phyloP scores from a whole-genome alignment of 169 alveolate species.

The Cystoisospora suis region DNA sequence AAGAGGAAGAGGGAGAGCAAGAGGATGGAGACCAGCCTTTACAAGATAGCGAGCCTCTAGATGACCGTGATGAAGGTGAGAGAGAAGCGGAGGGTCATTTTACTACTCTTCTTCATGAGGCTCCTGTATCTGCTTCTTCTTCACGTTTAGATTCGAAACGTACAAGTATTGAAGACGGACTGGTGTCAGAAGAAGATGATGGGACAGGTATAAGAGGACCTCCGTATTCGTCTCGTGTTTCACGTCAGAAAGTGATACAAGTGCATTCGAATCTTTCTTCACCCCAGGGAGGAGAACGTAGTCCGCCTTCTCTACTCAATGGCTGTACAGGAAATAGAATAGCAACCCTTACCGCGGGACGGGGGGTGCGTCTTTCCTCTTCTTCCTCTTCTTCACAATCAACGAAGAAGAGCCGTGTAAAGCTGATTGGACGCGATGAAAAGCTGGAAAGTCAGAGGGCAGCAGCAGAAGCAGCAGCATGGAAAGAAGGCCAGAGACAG shows the following conservation, averaged over 20 bases:
- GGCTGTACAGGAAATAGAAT: background rate
- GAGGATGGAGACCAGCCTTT: too few relatives aligned
- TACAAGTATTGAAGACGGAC: background rate
- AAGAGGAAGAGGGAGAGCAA: too few relatives aligned
- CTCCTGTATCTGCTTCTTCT: too few relatives aligned
- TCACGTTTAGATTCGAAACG: background rate
- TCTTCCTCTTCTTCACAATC: background rate
- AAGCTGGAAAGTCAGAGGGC: background rate
- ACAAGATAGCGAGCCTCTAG: too few relatives aligned
- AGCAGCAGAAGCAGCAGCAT: background rate
- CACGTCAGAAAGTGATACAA: too few relatives aligned
- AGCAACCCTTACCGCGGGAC: background rate
- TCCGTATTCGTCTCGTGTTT: background rate
- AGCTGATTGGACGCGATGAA: constrained; percentile 30
- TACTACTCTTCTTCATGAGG: too few relatives aligned
- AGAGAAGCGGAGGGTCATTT: too few relatives aligned
- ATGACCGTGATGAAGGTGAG: too few relatives aligned
- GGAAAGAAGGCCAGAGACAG: background rate
- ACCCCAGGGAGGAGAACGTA: background rate
- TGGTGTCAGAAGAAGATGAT: background rate
- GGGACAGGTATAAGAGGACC: background rate
- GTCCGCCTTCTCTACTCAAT: background rate
- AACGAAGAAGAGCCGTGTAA: too few relatives aligned
- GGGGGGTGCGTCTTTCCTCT: background rate
- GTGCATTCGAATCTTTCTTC: too few relatives aligned